phyloP scores from a whole-genome alignment of 257 asterid genomes.

The Solanum chiquidenum region DNA sequence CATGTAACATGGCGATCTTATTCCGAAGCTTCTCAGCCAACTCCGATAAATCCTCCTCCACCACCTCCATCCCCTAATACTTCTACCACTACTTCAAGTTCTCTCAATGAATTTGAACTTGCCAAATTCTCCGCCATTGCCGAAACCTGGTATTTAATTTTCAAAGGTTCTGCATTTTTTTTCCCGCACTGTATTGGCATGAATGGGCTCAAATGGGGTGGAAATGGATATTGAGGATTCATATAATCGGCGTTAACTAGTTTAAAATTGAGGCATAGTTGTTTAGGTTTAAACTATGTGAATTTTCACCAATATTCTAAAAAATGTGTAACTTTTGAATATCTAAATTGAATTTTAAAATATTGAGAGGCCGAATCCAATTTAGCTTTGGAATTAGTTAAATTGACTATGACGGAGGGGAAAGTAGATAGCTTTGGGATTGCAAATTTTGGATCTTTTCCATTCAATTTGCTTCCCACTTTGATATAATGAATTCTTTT shows the following conservation, averaged over 20 bases:
- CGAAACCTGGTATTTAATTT: constrained; percentile 43
- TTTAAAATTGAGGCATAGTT: neutral
- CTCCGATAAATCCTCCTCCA: constrained; percentile 14
- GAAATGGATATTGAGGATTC: neutral
- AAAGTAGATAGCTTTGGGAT: neutral
- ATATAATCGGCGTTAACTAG: neutral
- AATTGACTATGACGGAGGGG: neutral
- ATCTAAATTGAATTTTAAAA: neutral
- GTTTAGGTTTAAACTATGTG: neutral
- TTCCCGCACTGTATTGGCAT: neutral
- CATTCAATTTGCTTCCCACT: neutral
- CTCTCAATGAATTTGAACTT: constrained; percentile 62
- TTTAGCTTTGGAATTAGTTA: neutral
- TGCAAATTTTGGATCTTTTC: neutral
- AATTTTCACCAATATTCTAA: too few species aligned
- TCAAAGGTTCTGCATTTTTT: neutral
- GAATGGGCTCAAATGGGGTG: neutral
- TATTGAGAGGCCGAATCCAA: neutral
- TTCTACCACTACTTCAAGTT: constrained; percentile 19
- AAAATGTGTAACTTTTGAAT: neutral
- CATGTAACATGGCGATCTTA: constrained; percentile 21
- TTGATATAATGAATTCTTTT: neutral
- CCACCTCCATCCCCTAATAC: neutral
- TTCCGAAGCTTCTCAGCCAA: constrained; percentile 25
- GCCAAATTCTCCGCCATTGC: constrained; percentile 60